These are phyloP conservation scores for Oehlia diaphana DNA, from an alignment of 192 early-diverging fungal genomes.

Conservation along the genomic window DNA sequence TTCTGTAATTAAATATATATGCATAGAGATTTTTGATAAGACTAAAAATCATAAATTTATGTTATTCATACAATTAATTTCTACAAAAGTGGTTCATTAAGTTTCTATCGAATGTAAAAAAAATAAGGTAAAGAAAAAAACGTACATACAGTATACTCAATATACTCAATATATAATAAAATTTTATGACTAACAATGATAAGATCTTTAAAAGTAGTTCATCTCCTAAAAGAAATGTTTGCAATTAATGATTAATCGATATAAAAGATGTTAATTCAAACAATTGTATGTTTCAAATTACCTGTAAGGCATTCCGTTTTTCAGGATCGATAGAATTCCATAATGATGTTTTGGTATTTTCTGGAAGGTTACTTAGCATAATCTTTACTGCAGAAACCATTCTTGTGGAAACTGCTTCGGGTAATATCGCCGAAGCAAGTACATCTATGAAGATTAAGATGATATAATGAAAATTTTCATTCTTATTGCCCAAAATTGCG, in stretches of 20 bases:
- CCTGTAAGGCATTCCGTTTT: conserved; percentile 51
- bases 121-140: neutral
- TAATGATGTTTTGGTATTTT: conserved; percentile 47
- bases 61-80: neutral
- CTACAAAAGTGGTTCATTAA: neutral
- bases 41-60: neutral
- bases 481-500: conserved; percentile 58
- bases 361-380: conserved; percentile 46
- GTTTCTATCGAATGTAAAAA: neutral
- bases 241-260: neutral
- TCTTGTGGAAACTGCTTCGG: conserved; percentile 43
- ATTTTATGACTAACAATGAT: neutral
- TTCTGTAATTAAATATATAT: neutral
- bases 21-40: neutral
- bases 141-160: too few relatives aligned
- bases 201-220: neutral
- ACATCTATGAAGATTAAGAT: conserved; percentile 64
- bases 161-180: too few relatives aligned
- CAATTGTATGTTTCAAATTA: neutral
- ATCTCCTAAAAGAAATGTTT: neutral
- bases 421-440: conserved; percentile 54
- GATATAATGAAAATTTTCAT: conserved; percentile 61
- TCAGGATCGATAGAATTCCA: conserved; percentile 59
- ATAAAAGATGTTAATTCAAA: neutral
- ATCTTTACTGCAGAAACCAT: conserved; percentile 57